A percentile compares a stretch with the other conserved stretches of the same genome.
Evolutionary conservation across 306 rosid genomes (phyloP).

Genomic region (Inga oerstediana): DNA sequence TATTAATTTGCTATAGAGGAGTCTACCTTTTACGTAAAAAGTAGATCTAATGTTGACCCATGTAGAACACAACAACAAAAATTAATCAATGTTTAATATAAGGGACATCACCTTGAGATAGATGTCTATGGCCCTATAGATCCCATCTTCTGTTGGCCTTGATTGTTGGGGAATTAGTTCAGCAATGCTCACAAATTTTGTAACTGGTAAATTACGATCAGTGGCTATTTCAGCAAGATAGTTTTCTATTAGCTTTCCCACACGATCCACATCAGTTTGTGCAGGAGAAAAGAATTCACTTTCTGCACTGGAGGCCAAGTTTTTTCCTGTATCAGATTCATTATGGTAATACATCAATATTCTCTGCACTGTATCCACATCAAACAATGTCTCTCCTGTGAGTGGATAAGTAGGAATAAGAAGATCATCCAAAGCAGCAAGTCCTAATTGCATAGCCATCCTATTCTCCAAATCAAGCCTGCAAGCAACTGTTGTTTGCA

Average conservation of each 20-base stretch:
- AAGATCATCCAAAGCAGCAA: slow-evolving; percentile 86
- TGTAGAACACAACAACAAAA: neutral
- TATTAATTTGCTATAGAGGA: neutral
- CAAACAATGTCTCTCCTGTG: slow-evolving; percentile 81
- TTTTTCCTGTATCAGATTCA: slow-evolving; percentile 53
- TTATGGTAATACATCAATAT: slow-evolving; percentile 60
- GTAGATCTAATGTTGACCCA: neutral
- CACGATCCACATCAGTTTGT: slow-evolving; percentile 55
- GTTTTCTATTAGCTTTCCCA: slow-evolving; percentile 84
- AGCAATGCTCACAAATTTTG: slow-evolving; percentile 66
- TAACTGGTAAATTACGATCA: slow-evolving; percentile 66
- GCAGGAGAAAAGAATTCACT: slow-evolving; percentile 61
- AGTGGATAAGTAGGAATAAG: slow-evolving; percentile 85
- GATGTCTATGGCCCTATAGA: slow-evolving; percentile 90
- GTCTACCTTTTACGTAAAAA: neutral
- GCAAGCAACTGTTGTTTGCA: slow-evolving; percentile 95
- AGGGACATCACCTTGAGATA: slow-evolving; percentile 73
- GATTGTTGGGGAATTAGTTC: slow-evolving; percentile 89
- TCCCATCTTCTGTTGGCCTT: slow-evolving; percentile 84
- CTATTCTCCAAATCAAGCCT: slow-evolving; percentile 93
- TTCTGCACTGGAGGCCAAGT: slow-evolving; percentile 40
- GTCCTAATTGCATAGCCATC: slow-evolving; percentile 73
- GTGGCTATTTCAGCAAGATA: slow-evolving; percentile 88
- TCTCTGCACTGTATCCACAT: slow-evolving; percentile 84
- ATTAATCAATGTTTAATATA: neutral